phyloP scores from a whole-genome alignment of 192 early-diverging fungal species.

The Backusella luteola region DNA sequence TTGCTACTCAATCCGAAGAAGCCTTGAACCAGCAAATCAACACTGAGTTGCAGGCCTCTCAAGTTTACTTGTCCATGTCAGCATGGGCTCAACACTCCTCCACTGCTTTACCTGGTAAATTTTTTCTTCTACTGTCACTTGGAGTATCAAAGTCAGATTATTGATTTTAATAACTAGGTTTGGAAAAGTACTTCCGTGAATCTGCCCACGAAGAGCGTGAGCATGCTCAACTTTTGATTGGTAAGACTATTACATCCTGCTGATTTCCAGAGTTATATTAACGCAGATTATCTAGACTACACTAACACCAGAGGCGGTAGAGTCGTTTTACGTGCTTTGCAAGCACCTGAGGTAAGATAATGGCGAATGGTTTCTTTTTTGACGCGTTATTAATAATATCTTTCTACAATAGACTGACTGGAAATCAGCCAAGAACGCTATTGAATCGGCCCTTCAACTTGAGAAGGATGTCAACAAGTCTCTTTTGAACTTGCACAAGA shows the following conservation, averaged over 20 bases:
- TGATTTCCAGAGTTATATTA: not conserved
- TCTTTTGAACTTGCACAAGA: conserved; percentile 53
- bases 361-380: not conserved
- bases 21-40: conserved; percentile 58
- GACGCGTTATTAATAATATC: not conserved
- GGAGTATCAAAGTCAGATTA: not conserved
- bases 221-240: conserved; percentile 37
- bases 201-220: conserved; percentile 45
- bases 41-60: conserved; percentile 58
- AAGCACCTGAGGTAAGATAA: conserved; percentile 46
- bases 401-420: conserved; percentile 42
- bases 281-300: conserved; percentile 35
- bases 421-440: conserved; percentile 56
- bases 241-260: not conserved
- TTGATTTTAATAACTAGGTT: conserved; percentile 18
- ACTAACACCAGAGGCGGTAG: conserved; percentile 56
- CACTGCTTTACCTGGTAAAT: conserved; percentile 48
- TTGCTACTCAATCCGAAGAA: conserved; percentile 46
- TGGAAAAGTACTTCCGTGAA: conserved; percentile 54
- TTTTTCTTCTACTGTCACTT: not conserved
- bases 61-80: conserved; percentile 54
- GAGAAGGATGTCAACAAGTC: conserved; percentile 63
- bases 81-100: conserved; percentile 48
- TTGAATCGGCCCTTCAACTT: conserved; percentile 55
- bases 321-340: conserved; percentile 48